phyloP scores from a whole-genome alignment of 1,284 basidiomycete species.

The Naganishia liquefaciens region DNA sequence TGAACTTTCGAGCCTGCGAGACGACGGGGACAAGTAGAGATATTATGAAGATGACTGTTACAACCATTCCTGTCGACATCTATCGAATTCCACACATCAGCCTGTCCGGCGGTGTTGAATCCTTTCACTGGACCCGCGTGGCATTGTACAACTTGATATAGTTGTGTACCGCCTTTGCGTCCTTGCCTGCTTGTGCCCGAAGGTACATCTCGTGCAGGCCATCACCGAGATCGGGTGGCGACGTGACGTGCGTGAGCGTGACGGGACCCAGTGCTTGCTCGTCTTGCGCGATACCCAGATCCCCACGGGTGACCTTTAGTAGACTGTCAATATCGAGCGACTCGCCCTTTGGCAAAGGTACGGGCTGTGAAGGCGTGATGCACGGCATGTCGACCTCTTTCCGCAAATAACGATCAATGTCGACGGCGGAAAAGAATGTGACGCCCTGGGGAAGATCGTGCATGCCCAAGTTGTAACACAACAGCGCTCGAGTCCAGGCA shows the following conservation, averaged over 20 bases:
- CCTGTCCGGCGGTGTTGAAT: too few species aligned
- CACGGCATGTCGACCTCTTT: constrained; percentile 98
- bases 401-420: constrained; percentile 84
- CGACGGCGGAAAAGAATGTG: constrained; percentile 96
- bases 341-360: constrained; percentile 79
- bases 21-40: too few species aligned
- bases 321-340: constrained; percentile 72
- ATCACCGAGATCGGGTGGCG: constrained; percentile 8
- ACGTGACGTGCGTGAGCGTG: not conserved
- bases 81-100: too few species aligned
- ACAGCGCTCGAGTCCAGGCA: constrained; percentile 89
- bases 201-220: constrained; percentile 14
- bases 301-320: constrained; percentile 53
- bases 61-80: too few species aligned
- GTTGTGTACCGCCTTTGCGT: constrained; percentile 10
- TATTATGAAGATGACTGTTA: too few species aligned
- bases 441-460: constrained; percentile 91
- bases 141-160: constrained; percentile 19
- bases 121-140: too few species aligned
- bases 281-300: constrained; percentile 8
- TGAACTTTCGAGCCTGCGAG: too few species aligned
- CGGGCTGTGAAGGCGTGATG: constrained; percentile 87
- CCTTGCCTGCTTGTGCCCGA: constrained; percentile 18
- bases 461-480: constrained; percentile 91
- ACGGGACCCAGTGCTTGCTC: not conserved